Conservation (phyloP, 257 asterid genomes). For the Solanum appendiculatum region DNA sequence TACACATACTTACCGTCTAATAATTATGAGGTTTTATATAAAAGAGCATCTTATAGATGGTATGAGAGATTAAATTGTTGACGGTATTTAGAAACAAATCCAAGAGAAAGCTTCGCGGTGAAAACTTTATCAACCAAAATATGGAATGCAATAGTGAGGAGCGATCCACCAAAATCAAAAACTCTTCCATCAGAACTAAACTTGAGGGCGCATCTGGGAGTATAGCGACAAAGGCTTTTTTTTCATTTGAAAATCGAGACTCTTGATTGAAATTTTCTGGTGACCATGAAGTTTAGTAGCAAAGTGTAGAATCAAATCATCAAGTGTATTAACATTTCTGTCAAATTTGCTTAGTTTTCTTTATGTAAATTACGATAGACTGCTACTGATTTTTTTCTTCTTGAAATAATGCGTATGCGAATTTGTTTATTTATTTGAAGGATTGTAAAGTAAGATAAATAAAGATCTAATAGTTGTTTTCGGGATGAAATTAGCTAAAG, state of each 20-base stretch:
- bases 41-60: too few species aligned
- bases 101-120: too few species aligned
- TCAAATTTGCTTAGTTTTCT: background rate
- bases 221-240: constrained; percentile 10
- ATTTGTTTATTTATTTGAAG: background rate
- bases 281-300: background rate
- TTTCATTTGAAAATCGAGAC: too few species aligned
- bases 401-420: background rate
- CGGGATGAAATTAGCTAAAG: background rate
- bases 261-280: background rate
- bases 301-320: background rate
- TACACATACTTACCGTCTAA: too few species aligned
- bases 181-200: background rate
- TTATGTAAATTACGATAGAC: background rate
- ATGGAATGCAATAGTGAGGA: background rate
- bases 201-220: constrained; percentile 30
- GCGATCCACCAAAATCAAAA: background rate
- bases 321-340: background rate
- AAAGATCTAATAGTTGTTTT: too few species aligned
- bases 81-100: too few species aligned
- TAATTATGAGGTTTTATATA: too few species aligned
- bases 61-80: too few species aligned
- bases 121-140: too few species aligned
- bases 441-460: background rate
- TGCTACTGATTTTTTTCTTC: background rate